Base-by-base conservation (phyloP, 1,284 basidiomycete genomes). In the Cerrena zonata region DNA sequence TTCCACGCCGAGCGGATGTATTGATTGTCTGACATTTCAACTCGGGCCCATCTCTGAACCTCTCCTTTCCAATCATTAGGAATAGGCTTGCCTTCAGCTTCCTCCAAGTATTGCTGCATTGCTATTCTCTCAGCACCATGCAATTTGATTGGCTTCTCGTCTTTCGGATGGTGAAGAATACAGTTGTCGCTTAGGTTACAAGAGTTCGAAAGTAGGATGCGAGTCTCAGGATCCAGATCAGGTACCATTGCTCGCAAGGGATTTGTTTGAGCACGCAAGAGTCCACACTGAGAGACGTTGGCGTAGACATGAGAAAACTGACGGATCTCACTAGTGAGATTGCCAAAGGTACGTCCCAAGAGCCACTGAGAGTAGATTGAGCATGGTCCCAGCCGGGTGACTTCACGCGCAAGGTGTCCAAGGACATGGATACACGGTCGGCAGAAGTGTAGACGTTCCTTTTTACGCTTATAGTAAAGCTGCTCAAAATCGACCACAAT, bases 191-290 rank as follows among this genome's bases (percentile, higher is more conserved):
- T 45, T 7, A 49, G 24, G 13, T 47, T 24, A 15, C 23, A 12
- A 4, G 51, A n/a, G 27, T 40, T 39, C 2, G 34, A 15, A 30
- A 47, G 47, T 34, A 46, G 38, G 4, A 7, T 18, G 7, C 19
- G 7, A 10, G n/a, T 24, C 3, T 18, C 12, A 10, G 43, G 3
- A 36, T 56, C 45, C 41, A 62, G 45, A 25, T 46, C 50, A 15
- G 62, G 62, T 24, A 43, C 41, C 45, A 57, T 57, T 5, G 56
- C 50, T 26, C 52, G 50, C 12, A 63, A 68, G 0, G 61, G 58
- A 7, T 57, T 52, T 53, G 70, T 66, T 45, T 70, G 67, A 19
- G 72, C 34, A 0, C 64, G 58, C 25, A 63, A 58, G 1, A 40
- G 34, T 2, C 49, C 43, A 2, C 62, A 54, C 25, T 57, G 19